Evolutionary conservation across 805 yeast genomes (phyloP).

Genomic region (Yarrowia phangngaensis): DNA sequence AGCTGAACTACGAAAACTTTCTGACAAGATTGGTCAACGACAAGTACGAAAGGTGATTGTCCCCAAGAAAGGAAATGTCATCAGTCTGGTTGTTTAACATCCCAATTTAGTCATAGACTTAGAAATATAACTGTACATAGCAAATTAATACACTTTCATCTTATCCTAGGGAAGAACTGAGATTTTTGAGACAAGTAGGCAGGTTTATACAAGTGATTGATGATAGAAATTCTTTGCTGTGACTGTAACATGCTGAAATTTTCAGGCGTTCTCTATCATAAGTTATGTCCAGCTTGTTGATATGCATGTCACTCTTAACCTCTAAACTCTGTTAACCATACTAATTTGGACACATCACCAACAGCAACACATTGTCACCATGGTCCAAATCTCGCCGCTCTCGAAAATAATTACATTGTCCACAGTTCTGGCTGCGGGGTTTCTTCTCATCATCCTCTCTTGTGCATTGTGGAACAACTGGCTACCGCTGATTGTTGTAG

Average conservation of each 20-base stretch:
- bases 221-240: no score
- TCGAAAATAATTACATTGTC: constrained; percentile 75
- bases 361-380: constrained; percentile 22
- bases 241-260: no score
- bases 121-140: not conserved
- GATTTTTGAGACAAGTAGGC: no score
- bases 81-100: constrained; percentile 14
- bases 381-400: constrained; percentile 51
- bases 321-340: constrained; percentile 20
- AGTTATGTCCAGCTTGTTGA: no score
- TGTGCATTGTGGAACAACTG: constrained; percentile 87
- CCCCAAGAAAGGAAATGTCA: constrained; percentile 15
- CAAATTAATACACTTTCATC: no score
- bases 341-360: not conserved
- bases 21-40: constrained; percentile 17
- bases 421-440: constrained; percentile 80
- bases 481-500: constrained; percentile 67
- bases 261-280: no score
- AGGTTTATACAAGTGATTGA: no score
- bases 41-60: constrained; percentile 13
- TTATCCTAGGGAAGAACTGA: no score
- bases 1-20: constrained; percentile 1
- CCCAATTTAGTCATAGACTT: no score
- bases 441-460: constrained; percentile 78
- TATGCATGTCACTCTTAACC: not conserved